Percentiles rank a stretch among this genome's conserved stretches.
Conservation (phyloP, 306 rosid species). For the Sicyos baderoa region DNA sequence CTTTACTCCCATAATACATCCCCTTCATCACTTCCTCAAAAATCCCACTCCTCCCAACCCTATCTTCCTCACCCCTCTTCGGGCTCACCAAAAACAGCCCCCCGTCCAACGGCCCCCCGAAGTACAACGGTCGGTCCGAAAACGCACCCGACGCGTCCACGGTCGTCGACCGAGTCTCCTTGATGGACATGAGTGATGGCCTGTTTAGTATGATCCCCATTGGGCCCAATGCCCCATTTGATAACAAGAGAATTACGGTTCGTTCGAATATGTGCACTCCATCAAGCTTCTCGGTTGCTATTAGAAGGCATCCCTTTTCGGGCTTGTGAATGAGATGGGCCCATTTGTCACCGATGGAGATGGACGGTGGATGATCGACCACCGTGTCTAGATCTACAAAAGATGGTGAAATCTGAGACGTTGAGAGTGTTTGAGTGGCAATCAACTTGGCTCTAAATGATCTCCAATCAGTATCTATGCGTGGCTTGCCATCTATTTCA, state of each 20-base stretch:
- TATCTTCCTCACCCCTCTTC: conserved; percentile 27
- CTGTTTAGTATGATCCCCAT: conserved; percentile 68
- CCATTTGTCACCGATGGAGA: conserved; percentile 69
- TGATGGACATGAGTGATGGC: conserved; percentile 79
- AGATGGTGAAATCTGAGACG: conserved; percentile 25
- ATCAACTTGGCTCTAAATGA: conserved; percentile 77
- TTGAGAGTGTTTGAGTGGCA: conserved; percentile 37
- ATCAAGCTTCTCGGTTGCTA: conserved; percentile 68
- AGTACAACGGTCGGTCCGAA: conserved; percentile 58
- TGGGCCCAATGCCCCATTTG: conserved; percentile 65
- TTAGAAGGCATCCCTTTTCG: conserved; percentile 76
- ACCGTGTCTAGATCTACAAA: conserved; percentile 37
- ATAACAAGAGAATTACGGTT: conserved; percentile 57
- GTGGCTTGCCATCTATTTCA: not conserved
- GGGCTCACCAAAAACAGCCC: conserved; percentile 64
- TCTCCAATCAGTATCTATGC: conserved; percentile 48
- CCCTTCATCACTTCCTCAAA: conserved; percentile 85
- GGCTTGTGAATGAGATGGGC: conserved; percentile 76
- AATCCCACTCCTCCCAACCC: conserved; percentile 54
- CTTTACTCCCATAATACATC: conserved; percentile 62
- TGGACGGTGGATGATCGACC: conserved; percentile 33
- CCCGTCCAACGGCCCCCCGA: conserved; percentile 82
- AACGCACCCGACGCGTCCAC: conserved; percentile 54
- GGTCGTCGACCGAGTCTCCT: conserved; percentile 64
- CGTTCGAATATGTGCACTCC: conserved; percentile 84